These are phyloP conservation scores for Platanus orientalis DNA, from an alignment of 164 flowering plant species.

Conservation along the genomic window DNA sequence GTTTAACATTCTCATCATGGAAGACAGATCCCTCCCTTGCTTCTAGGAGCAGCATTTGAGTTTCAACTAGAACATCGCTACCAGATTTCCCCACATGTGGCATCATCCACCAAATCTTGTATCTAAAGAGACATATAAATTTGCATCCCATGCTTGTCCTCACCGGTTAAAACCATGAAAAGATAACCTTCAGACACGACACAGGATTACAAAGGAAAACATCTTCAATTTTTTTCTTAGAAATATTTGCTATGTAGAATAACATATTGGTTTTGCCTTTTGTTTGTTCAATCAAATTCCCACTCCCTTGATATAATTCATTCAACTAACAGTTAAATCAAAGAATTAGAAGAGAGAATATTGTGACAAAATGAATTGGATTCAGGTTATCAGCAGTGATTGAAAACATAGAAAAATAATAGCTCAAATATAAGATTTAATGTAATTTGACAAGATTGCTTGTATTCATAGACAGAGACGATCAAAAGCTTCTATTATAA, in stretches of 20 bases:
- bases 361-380: too few species aligned
- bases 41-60: constrained; percentile 75
- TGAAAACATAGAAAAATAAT: too few species aligned
- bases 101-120: constrained; percentile 88
- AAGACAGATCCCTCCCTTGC: constrained; percentile 38
- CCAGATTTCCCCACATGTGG: constrained; percentile 51
- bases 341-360: too few species aligned
- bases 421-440: too few species aligned
- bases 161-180: background rate
- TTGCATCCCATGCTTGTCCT: constrained; percentile 44
- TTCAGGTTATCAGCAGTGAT: too few species aligned
- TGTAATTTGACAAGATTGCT: too few species aligned
- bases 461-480: too few species aligned
- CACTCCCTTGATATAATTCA: background rate
- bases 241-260: background rate
- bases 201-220: background rate
- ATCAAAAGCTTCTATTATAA: too few species aligned
- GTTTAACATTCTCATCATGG: constrained; percentile 20
- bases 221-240: too few species aligned
- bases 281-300: background rate
- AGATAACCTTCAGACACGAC: background rate
- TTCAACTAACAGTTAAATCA: background rate
- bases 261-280: background rate
- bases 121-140: constrained; percentile 49
- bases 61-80: constrained; percentile 62